A percentile compares a stretch with the other conserved stretches of the same genome.
phyloP scores from a whole-genome alignment of 139 green algal species.

The Chlorella vulgaris region DNA sequence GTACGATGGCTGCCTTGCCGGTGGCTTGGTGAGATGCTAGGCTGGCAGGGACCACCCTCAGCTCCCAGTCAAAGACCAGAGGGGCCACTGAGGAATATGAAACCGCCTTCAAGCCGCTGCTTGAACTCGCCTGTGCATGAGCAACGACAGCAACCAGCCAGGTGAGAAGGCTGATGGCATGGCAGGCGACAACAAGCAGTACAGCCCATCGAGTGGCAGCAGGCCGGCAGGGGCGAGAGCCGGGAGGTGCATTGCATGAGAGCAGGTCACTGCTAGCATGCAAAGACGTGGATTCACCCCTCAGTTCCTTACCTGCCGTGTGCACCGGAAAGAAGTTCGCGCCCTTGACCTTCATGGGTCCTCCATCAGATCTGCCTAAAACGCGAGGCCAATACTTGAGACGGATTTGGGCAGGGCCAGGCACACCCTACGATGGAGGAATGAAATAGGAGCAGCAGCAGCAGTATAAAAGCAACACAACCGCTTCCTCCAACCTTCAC shows the following conservation, averaged over 20 bases:
- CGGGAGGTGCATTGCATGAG: too few species aligned
- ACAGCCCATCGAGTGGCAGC: neutral
- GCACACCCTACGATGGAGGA: too few species aligned
- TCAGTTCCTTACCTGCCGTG: slow-evolving; percentile 9
- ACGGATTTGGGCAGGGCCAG: too few species aligned
- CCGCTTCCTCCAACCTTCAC: too few species aligned
- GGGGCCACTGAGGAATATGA: slow-evolving; percentile 41
- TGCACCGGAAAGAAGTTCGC: slow-evolving; percentile 50
- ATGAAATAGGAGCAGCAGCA: neutral
- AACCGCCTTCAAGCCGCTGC: slow-evolving; percentile 30
- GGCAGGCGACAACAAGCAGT: neutral
- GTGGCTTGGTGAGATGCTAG: too few species aligned
- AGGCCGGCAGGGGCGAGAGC: too few species aligned
- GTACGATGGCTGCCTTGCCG: too few species aligned
- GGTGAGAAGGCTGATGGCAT: neutral
- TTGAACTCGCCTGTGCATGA: slow-evolving; percentile 34
- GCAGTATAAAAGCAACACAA: neutral
- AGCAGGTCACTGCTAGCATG: too few species aligned
- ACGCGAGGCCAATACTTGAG: slow-evolving; percentile 27
- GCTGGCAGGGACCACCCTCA: slow-evolving; percentile 21
- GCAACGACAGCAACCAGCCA: neutral
- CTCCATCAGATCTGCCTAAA: slow-evolving; percentile 41
- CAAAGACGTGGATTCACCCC: neutral
- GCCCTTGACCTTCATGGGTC: slow-evolving; percentile 4
- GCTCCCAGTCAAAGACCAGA: slow-evolving; percentile 45